phyloP scores from a whole-genome alignment of 345 rosid species.

The Salix caprea region DNA sequence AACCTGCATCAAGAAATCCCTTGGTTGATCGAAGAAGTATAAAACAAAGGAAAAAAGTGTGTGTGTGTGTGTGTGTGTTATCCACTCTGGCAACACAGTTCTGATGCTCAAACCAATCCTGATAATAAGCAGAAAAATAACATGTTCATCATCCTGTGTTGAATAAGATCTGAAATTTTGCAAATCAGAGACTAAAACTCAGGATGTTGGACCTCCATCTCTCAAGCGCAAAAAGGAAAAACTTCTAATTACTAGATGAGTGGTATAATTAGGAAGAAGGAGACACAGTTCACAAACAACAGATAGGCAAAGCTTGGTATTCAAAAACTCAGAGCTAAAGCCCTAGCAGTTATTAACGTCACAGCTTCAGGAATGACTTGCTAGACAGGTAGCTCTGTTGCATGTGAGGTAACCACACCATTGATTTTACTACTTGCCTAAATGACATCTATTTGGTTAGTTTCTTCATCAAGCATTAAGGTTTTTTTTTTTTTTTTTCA shows the following conservation, averaged over 20 bases:
- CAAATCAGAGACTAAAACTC: neutral
- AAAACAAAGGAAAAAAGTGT: neutral
- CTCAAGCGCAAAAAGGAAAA: neutral
- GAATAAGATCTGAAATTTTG: neutral
- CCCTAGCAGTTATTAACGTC: neutral
- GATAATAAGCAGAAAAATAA: neutral
- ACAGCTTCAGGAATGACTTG: neutral
- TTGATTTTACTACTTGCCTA: neutral
- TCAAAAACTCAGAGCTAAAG: neutral
- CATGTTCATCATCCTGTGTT: neutral
- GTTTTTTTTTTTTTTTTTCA: no score
- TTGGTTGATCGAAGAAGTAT: neutral
- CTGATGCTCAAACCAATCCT: neutral
- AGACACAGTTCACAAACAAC: neutral
- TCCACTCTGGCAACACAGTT: neutral
- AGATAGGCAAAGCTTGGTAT: neutral
- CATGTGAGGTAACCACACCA: neutral
- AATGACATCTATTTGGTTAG: neutral
- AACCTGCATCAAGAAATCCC: constrained; percentile 38
- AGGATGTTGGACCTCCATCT: neutral
- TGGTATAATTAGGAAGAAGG: neutral
- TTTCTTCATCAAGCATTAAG: neutral
- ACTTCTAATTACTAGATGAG: neutral
- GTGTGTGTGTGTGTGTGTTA: neutral
- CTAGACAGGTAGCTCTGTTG: neutral